These are phyloP conservation scores for Suillus tomentosus DNA, from an alignment of 768 basidiomycete species.

Conservation along the genomic window DNA sequence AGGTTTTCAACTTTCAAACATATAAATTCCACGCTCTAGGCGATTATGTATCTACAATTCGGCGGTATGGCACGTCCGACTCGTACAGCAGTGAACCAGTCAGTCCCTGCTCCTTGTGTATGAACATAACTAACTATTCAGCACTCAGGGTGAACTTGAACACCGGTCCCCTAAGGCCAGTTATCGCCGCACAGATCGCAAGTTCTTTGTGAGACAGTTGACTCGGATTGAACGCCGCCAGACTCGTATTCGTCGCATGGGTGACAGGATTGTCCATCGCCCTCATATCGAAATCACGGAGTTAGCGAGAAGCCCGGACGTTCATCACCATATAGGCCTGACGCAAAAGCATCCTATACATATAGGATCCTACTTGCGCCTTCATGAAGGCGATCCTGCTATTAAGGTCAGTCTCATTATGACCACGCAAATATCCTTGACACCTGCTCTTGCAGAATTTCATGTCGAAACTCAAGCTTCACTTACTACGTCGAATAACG, in stretches of 20 bases:
- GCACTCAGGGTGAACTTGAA: slow-evolving; percentile 16
- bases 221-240: slow-evolving; percentile 9
- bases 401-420: too few species aligned
- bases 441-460: too few species aligned
- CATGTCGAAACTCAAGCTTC: too few species aligned
- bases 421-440: too few species aligned
- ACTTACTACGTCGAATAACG: too few species aligned
- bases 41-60: slow-evolving; percentile 22
- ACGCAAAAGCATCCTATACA: slow-evolving; percentile 16
- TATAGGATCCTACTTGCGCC: slow-evolving; percentile 14
- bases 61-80: slow-evolving; percentile 36
- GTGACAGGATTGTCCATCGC: background rate
- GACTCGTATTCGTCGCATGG: background rate
- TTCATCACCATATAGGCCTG: slow-evolving; percentile 8
- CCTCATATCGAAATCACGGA: background rate
- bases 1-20: slow-evolving; percentile 21
- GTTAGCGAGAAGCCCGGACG: background rate
- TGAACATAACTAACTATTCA: too few species aligned
- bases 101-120: rapidly evolving
- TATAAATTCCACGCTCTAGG: slow-evolving; percentile 29
- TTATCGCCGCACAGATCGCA: background rate
- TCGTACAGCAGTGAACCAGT: slow-evolving; percentile 33
- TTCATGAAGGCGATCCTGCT: background rate
- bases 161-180: slow-evolving; percentile 11
- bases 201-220: background rate